A percentile compares a stretch with the other conserved stretches of the same genome.
Evolutionary conservation across 768 basidiomycete species (phyloP).

Genomic region (Hortiboletus flavorubellus): DNA sequence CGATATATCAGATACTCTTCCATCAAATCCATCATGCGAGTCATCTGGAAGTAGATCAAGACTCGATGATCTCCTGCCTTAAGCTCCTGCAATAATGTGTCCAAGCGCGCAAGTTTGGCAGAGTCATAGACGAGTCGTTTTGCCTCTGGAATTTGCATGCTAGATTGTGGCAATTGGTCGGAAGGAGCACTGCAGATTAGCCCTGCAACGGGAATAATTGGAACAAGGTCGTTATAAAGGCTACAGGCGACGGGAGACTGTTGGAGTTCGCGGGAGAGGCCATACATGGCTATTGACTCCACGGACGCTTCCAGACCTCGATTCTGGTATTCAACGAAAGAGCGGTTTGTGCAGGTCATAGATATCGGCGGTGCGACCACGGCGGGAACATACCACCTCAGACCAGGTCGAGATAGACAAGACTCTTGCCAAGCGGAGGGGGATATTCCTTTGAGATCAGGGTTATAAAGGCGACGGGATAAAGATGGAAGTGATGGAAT

Average conservation of each 20-base stretch:
- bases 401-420: constrained; percentile 71
- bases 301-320: constrained; percentile 62
- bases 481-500: constrained; percentile 12
- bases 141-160: constrained; percentile 92
- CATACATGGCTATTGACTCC: constrained; percentile 77
- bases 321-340: constrained; percentile 71
- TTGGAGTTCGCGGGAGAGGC: constrained; percentile 64
- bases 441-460: constrained; percentile 60
- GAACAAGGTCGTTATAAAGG: constrained; percentile 47
- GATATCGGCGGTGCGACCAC: constrained; percentile 82
- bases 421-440: constrained; percentile 64
- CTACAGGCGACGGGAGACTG: constrained; percentile 54
- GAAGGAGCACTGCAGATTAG: constrained; percentile 61
- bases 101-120: constrained; percentile 90
- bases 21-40: constrained; percentile 98
- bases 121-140: constrained; percentile 96
- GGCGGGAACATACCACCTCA: constrained; percentile 85
- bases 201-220: constrained; percentile 63
- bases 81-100: constrained; percentile 84
- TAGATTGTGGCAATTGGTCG: constrained; percentile 74
- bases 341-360: constrained; percentile 68
- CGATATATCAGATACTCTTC: constrained; percentile 97
- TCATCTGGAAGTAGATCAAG: constrained; percentile 99
- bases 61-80: constrained; percentile 93
- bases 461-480: constrained; percentile 37